These are phyloP conservation scores for Metschnikowia orientalis DNA, from an alignment of 805 yeast genomes.

Conservation along the genomic window DNA sequence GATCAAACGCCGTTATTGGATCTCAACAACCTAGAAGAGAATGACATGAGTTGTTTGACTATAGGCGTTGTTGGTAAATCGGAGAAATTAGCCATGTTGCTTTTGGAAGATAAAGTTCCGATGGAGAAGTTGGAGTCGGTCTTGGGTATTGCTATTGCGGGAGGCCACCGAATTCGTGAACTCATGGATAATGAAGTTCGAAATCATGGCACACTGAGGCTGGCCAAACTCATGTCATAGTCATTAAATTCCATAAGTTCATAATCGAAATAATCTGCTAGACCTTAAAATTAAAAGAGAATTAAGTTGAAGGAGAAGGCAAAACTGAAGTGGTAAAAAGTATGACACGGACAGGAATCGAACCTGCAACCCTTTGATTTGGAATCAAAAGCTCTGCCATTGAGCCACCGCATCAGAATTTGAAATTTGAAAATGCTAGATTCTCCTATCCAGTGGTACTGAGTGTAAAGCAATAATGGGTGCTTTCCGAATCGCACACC, in stretches of 20 bases:
- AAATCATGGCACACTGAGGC: constrained; percentile 60
- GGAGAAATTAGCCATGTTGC: constrained; percentile 70
- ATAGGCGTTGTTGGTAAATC: constrained; percentile 80
- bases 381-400: constrained; percentile 19
- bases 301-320: no score
- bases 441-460: no score
- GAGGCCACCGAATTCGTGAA: constrained; percentile 76
- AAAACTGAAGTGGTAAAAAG: no score
- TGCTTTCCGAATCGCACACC: no score
- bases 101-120: constrained; percentile 81
- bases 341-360: constrained; percentile 19
- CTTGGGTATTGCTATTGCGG: constrained; percentile 79
- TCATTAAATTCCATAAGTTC: no score
- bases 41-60: constrained; percentile 75
- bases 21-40: constrained; percentile 76
- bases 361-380: constrained; percentile 18
- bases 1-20: constrained; percentile 78
- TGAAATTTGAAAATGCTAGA: no score
- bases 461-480: no score
- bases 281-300: no score
- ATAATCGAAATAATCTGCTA: no score
- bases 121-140: constrained; percentile 73
- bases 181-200: constrained; percentile 85
- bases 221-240: constrained; percentile 34
- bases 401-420: constrained; percentile 18